A percentile compares a stretch with the other conserved stretches of the same genome.
phyloP scores from a whole-genome alignment of 2,329 filamentous ascomycete genomes.

The Cytospora schulzeri region DNA sequence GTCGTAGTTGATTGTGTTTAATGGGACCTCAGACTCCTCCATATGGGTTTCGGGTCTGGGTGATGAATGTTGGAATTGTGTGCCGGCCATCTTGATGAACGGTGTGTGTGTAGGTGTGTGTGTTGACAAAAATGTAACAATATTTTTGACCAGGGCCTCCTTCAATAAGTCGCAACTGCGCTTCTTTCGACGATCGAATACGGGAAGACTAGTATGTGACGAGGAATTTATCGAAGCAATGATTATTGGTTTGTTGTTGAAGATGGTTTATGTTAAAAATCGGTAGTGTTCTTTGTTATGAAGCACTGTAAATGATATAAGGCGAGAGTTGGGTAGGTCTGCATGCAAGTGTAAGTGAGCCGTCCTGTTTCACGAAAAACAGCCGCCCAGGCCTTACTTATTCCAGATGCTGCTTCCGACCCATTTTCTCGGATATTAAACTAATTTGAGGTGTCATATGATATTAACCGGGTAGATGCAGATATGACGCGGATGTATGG shows the following conservation, averaged over 20 bases:
- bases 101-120: too few relatives aligned
- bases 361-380: neutral
- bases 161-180: neutral
- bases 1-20: neutral
- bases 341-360: neutral
- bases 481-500: neutral
- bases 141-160: neutral
- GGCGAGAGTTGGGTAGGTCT: neutral
- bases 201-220: too few relatives aligned
- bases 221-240: neutral
- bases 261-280: neutral
- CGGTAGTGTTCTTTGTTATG: neutral
- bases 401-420: neutral
- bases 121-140: neutral
- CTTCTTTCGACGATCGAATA: neutral
- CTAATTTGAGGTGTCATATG: neutral
- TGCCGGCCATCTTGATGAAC: neutral
- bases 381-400: neutral
- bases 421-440: neutral
- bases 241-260: neutral
- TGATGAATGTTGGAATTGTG: neutral
- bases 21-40: neutral
- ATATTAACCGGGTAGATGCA: neutral
- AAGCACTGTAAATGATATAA: neutral
- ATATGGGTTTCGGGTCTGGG: neutral